phyloP scores from a whole-genome alignment of 495 filamentous ascomycete species.

The Xylaria curta region DNA sequence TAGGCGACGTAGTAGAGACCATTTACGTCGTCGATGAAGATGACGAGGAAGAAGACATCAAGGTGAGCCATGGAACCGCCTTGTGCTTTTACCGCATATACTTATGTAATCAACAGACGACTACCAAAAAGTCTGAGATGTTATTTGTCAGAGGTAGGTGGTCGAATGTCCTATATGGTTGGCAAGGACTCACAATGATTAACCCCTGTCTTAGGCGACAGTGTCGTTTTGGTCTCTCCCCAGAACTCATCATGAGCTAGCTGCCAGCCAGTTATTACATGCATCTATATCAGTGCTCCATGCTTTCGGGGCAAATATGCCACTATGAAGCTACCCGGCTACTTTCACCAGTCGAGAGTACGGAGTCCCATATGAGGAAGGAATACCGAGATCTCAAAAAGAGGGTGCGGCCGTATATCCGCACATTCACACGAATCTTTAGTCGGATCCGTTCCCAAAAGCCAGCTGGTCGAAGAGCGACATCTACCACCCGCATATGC shows the following conservation, averaged over 20 bases:
- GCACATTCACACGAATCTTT: not conserved
- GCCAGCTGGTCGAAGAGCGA: not conserved
- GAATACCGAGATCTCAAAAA: not conserved
- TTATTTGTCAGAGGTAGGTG: constrained; percentile 92
- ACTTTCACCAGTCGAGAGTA: not conserved
- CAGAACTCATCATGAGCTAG: constrained; percentile 51
- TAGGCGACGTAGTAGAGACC: constrained; percentile 97
- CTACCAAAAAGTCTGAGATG: constrained; percentile 98
- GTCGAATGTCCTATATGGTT: not conserved
- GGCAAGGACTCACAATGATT: constrained; percentile 31
- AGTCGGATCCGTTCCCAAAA: not conserved
- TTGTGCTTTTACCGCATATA: not conserved
- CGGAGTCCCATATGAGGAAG: not conserved
- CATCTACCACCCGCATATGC: not conserved
- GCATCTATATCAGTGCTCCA: not conserved
- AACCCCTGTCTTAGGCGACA: constrained; percentile 71
- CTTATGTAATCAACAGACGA: constrained; percentile 63
- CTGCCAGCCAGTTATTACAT: not conserved
- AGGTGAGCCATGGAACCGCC: constrained; percentile 29
- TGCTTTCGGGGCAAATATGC: not conserved
- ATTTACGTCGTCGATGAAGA: constrained; percentile 93
- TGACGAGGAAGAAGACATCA: constrained; percentile 69
- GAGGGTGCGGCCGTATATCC: not conserved
- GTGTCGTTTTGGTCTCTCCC: constrained; percentile 93
- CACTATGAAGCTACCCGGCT: not conserved